These are phyloP conservation scores for Martiniozyma abietophila DNA, from an alignment of 805 yeast species.

Conservation along the genomic window DNA sequence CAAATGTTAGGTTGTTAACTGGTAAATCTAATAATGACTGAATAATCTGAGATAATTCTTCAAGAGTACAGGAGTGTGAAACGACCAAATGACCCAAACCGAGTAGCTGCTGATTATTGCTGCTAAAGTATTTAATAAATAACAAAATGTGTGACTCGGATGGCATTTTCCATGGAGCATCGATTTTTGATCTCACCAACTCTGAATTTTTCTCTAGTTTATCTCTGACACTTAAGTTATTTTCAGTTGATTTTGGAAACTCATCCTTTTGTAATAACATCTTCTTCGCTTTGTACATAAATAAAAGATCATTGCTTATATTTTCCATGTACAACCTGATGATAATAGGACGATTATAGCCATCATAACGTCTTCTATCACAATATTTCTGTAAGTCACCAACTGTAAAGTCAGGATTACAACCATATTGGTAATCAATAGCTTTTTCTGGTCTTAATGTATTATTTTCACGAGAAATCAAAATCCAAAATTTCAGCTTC, in stretches of 20 bases:
- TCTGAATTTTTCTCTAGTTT: constrained; percentile 1
- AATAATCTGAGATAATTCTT: constrained; percentile 32
- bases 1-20: constrained; percentile 30
- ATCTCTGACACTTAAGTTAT: constrained; percentile 9
- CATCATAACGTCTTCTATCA: constrained; percentile 26
- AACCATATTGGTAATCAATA: constrained; percentile 22
- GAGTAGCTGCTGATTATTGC: constrained; percentile 37
- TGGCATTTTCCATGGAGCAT: too few relatives aligned
- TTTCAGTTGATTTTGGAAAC: constrained; percentile 8
- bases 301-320: constrained; percentile 30
- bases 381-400: constrained; percentile 39
- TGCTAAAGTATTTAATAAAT: constrained; percentile 64
- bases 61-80: constrained; percentile 36
- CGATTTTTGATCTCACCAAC: too few relatives aligned
- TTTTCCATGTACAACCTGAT: constrained; percentile 61
- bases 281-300: constrained; percentile 21
- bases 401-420: constrained; percentile 30
- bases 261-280: constrained; percentile 8
- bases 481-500: constrained; percentile 49
- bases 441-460: constrained; percentile 55
- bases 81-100: constrained; percentile 59
- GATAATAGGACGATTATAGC: constrained; percentile 34
- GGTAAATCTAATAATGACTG: constrained; percentile 33
- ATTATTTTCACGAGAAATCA: constrained; percentile 59
- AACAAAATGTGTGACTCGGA: constrained; percentile 28